Conservation (phyloP, 179 eudicot genomes). For the Heliamphora pulchella region DNA sequence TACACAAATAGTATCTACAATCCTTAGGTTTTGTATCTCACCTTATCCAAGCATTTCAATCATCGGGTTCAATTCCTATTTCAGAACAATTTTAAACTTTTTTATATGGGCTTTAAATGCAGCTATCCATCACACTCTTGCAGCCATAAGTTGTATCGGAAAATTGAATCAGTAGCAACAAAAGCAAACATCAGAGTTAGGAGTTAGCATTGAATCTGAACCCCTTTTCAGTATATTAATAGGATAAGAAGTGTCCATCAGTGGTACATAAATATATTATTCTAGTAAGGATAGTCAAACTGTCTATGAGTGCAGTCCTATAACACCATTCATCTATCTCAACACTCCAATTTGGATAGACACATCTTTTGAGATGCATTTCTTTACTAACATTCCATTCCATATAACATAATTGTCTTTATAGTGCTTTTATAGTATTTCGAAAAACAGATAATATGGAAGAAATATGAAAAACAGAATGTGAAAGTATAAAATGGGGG, state of each 20-base stretch:
- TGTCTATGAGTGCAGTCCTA: neutral
- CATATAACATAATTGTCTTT: neutral
- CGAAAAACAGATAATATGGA: too few relatives aligned
- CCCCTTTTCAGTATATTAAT: neutral
- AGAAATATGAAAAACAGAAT: too few relatives aligned
- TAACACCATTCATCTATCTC: neutral
- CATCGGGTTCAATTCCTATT: neutral
- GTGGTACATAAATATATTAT: neutral
- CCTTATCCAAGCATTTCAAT: neutral
- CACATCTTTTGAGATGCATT: neutral
- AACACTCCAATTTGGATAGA: too few relatives aligned
- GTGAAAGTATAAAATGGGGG: too few relatives aligned
- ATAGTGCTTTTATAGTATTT: neutral
- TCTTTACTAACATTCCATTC: neutral
- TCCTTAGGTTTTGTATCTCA: neutral
- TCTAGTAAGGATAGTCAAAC: neutral
- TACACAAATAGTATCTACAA: neutral
- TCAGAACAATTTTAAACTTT: neutral
- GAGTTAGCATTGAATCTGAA: neutral
- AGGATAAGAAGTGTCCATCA: neutral
- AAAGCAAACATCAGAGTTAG: neutral
- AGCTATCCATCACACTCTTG: neutral
- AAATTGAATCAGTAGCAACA: neutral
- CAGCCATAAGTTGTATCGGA: neutral
- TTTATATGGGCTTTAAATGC: neutral